phyloP scores from a whole-genome alignment of 2,329 filamentous ascomycete species.

The Escovopsis sp. region DNA sequence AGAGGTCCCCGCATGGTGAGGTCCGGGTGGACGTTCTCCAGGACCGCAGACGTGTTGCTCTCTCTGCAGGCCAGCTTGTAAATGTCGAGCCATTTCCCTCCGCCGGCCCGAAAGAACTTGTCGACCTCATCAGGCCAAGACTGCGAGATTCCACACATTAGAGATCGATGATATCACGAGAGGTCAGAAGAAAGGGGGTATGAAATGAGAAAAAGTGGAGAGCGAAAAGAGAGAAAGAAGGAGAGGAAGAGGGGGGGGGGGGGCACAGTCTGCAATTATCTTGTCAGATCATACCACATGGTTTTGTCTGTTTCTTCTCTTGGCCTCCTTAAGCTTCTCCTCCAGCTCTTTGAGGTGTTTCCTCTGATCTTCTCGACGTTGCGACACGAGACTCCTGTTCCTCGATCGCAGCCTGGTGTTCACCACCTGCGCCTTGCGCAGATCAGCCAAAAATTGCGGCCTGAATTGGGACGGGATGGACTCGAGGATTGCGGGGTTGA shows the following conservation, averaged over 20 bases:
- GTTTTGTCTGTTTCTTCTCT: background rate
- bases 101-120: background rate
- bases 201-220: background rate
- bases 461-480: too few relatives aligned
- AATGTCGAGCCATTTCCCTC: background rate
- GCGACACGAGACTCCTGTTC: background rate
- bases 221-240: background rate
- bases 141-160: background rate
- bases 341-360: background rate
- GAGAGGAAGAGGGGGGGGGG: too few relatives aligned
- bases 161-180: background rate
- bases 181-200: too few relatives aligned
- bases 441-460: too few relatives aligned
- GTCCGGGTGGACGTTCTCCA: conserved; percentile 3
- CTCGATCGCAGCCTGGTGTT: background rate
- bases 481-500: background rate
- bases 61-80: conserved; percentile 2
- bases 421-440: too few relatives aligned
- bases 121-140: background rate
- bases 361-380: background rate
- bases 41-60: conserved; percentile 3
- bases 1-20: conserved; percentile 1
- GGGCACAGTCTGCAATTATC: too few relatives aligned
- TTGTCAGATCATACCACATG: background rate
- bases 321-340: background rate